These are phyloP conservation scores for Coemansia nantahalensis DNA, from an alignment of 192 early-diverging fungal genomes.

Conservation along the genomic window DNA sequence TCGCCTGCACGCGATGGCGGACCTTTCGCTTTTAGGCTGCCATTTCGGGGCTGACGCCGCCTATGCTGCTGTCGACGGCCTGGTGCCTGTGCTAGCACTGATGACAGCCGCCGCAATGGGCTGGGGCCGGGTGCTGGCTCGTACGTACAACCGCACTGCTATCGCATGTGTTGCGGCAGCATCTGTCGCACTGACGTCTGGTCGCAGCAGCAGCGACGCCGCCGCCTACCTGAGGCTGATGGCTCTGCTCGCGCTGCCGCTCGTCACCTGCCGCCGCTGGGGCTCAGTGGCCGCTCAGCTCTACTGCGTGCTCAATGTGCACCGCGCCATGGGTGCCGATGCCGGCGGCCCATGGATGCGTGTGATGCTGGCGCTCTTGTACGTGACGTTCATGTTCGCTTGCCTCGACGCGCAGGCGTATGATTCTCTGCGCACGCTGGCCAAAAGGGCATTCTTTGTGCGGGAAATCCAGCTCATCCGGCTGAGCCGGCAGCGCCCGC, in stretches of 20 bases:
- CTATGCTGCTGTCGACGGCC: too few relatives aligned
- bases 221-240: constrained; percentile 1
- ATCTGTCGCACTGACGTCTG: too few relatives aligned
- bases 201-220: too few relatives aligned
- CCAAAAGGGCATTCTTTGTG: constrained; percentile 6
- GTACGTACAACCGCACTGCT: too few relatives aligned
- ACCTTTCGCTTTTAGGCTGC: too few relatives aligned
- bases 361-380: background rate
- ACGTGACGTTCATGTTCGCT: constrained; percentile 6
- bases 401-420: constrained; percentile 16
- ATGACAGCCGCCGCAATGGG: too few relatives aligned
- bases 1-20: too few relatives aligned
- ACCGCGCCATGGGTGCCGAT: constrained; percentile 8
- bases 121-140: too few relatives aligned
- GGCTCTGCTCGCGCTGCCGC: constrained; percentile 1
- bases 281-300: constrained; percentile 13
- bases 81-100: too few relatives aligned
- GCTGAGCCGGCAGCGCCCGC: constrained; percentile 14
- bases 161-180: too few relatives aligned
- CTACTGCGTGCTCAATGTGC: constrained; percentile 11
- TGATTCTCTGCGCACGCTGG: constrained; percentile 1
- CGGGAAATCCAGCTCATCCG: constrained; percentile 25
- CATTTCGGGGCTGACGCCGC: too few relatives aligned
- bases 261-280: constrained; percentile 1
- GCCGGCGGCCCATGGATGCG: constrained; percentile 1